Evolutionary conservation across 306 rosid species (phyloP).

Genomic region (Cicer arietinum): DNA sequence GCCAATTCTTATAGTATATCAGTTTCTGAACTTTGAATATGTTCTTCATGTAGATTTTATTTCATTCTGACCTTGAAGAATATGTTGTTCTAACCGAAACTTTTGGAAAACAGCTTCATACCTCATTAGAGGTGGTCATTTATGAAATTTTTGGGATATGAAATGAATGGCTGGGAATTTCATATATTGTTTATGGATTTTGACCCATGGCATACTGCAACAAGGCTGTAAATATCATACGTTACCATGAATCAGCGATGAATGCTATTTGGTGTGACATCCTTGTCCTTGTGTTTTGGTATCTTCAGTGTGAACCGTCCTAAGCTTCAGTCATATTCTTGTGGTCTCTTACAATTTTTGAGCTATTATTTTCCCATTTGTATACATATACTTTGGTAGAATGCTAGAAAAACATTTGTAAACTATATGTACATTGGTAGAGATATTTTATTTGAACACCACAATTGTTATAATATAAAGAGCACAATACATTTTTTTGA

Average conservation of each 20-base stretch:
- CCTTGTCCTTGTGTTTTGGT: constrained; percentile 1
- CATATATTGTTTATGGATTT: neutral
- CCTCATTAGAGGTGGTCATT: neutral
- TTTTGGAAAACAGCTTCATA: neutral
- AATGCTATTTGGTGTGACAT: constrained; percentile 16
- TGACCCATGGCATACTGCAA: constrained; percentile 5
- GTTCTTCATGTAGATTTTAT: neutral
- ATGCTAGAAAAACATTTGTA: constrained; percentile 5
- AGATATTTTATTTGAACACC: constrained; percentile 17
- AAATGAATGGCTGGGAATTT: constrained; percentile 10
- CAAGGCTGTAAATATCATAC: constrained; percentile 9
- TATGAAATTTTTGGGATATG: neutral
- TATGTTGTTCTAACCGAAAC: neutral
- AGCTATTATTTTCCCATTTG: constrained; percentile 22
- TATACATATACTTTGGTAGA: constrained; percentile 14
- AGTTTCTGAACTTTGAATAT: constrained; percentile 9
- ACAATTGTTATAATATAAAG: neutral
- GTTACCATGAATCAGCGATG: constrained; percentile 9
- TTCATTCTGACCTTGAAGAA: constrained; percentile 4
- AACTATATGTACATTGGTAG: neutral
- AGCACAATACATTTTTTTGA: neutral
- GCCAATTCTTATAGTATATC: neutral
- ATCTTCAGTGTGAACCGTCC: neutral
- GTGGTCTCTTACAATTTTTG: constrained; percentile 26
- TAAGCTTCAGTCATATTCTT: constrained; percentile 10